Evolutionary conservation across 345 rosid genomes (phyloP).

Genomic region (Lepidium aucheri): DNA sequence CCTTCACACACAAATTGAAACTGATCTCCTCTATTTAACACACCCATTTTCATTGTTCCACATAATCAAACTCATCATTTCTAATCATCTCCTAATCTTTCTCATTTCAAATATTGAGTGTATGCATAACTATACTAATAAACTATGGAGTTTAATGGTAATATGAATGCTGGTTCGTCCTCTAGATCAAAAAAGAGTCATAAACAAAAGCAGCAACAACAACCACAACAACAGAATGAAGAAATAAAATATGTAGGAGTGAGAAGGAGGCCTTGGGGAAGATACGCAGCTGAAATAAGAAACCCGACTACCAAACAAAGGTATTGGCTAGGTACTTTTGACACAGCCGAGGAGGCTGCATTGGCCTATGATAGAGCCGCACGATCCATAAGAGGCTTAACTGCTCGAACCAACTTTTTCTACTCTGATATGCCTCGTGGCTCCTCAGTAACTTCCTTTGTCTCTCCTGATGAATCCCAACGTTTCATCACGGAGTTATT

Average conservation of each 20-base stretch:
- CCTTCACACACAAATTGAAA: background rate
- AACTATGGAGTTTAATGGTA: slow-evolving; percentile 22
- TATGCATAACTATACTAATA: background rate
- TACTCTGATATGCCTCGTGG: slow-evolving; percentile 83
- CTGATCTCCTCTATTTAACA: slow-evolving; percentile 20
- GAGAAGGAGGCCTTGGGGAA: slow-evolving; percentile 91
- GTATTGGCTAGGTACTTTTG: slow-evolving; percentile 90
- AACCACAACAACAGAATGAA: slow-evolving; percentile 21
- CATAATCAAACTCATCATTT: slow-evolving; percentile 8
- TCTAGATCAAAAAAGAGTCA: slow-evolving; percentile 47
- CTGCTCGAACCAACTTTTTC: slow-evolving; percentile 86
- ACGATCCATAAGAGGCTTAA: slow-evolving; percentile 76
- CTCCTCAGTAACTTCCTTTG: slow-evolving; percentile 75
- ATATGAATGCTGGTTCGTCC: slow-evolving; percentile 34
- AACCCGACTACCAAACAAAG: slow-evolving; percentile 90
- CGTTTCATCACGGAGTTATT: slow-evolving; percentile 43
- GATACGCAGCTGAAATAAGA: slow-evolving; percentile 92
- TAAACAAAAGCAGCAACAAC: slow-evolving; percentile 20
- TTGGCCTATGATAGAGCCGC: slow-evolving; percentile 88
- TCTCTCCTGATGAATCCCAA: slow-evolving; percentile 78
- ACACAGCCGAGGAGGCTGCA: slow-evolving; percentile 90
- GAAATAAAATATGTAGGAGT: slow-evolving; percentile 75
- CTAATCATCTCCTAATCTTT: background rate
- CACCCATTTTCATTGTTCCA: background rate
- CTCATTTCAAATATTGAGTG: background rate